A percentile compares a stretch with the other conserved stretches of the same genome.
These are phyloP conservation scores for Prunella vulgaris DNA, from an alignment of 257 asterid genomes.

Conservation along the genomic window DNA sequence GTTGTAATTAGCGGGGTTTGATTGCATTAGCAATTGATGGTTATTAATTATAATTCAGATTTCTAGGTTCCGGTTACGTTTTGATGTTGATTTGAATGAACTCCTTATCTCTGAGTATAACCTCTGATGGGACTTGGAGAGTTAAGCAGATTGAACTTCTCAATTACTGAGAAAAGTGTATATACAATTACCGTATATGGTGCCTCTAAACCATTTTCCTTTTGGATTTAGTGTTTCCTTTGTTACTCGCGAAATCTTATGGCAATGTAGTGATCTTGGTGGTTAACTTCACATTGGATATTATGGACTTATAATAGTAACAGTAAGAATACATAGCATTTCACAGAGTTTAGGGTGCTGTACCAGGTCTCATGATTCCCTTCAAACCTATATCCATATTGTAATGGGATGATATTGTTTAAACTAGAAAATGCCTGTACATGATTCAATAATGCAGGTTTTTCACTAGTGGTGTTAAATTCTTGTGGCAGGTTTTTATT, in stretches of 20 bases:
- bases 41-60: neutral
- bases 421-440: neutral
- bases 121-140: neutral
- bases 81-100: neutral
- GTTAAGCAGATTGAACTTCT: neutral
- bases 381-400: neutral
- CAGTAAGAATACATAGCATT: neutral
- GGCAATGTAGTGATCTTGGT: neutral
- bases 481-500: slow-evolving; percentile 64
- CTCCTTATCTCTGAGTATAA: neutral
- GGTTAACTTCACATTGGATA: neutral
- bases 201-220: neutral
- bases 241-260: neutral
- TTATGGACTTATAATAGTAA: neutral
- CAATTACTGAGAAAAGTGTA: neutral
- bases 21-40: neutral
- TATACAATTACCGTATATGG: neutral
- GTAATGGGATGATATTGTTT: neutral
- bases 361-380: neutral
- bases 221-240: neutral
- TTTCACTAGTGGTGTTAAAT: slow-evolving; percentile 12
- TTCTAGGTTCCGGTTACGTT: neutral
- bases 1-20: neutral
- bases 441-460: neutral
- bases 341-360: neutral